Base-by-base conservation (phyloP, 495 filamentous ascomycete genomes). In the Hypoxylon fragiforme region DNA sequence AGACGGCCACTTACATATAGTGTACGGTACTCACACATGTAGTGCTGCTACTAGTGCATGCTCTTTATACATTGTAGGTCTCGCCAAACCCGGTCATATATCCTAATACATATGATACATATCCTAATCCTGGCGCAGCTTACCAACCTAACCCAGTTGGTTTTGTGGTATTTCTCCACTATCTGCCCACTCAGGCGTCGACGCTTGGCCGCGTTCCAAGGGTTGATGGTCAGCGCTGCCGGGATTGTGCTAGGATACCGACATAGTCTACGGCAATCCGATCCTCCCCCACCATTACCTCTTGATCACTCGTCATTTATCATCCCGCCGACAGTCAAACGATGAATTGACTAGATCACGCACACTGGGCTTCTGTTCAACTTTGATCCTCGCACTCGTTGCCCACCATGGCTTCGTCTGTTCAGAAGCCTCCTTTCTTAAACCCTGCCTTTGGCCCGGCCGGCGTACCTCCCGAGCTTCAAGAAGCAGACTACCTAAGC, bases 401-500 rank as follows among this genome's bases (percentile, higher is more conserved):
- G 36, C 39, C 37, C 21, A 34, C 14, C 35, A 67, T 67, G 64
- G 62, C 62, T 39, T 44, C 48, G 30, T 54, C 50, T 51, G 47
- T 54, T 26, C 64, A 52, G 48, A 60, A 58, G 48, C 47, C 34
- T 16, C 51, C 48, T 35, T 51, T 50, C 20, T 20, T 42, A 36
- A 53, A 60, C 41, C 35, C 50, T 14, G 39, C 51, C 34, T 44
- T 50, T 16, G 54, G 31, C 36, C 30, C 26, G 20, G 50, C 54
- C 35, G 52, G 46, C 11, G 35, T n/a, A 28, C 50, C 48, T 21
- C 70, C 73, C 43, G 73, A 78, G 49, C 67, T 76, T 22, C 52
- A 44, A 64, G 73, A 75, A 24, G 62, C 62, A 47, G 70, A 68
- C 14, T 81, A 80, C 53, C 39, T 62, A 20, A 57, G 44, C 20